Base-by-base conservation (phyloP, 768 basidiomycete genomes). In the Termitomyces sp. region DNA sequence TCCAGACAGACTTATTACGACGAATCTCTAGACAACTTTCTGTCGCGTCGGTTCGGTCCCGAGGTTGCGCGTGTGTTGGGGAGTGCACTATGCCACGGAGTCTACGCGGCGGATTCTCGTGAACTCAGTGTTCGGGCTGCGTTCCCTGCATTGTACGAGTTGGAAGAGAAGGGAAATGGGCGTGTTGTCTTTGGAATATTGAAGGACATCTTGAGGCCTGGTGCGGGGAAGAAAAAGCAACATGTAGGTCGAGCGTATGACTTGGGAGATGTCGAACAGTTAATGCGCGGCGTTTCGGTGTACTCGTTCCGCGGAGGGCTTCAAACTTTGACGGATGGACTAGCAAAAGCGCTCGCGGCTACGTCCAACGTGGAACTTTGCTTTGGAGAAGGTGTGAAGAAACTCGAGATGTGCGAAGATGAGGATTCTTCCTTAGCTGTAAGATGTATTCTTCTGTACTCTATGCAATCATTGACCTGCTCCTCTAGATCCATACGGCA, bases 81-180 rank as follows among this genome's bases (percentile, higher is more conserved):
- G 39, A 65, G 91, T 79, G 88, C 95, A 0, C 73, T 97, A 54
- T 83, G 94, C 1, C 95, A 97, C 63, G 96, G 96, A 0, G 89
- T 98, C 52, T 98, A 98, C 66, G 94, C 93, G 1, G 83, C 92
- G 0, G 93, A 96, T 63, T 82, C 94, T 2, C 73, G 89, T 2
- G 63, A 73, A 38, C 70, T 98, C 16, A 91, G 90, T 55, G 75
- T 93, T 3, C 81, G 86, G 3, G 79, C 92, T 2, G 82, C 91
- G 1, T 92, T 97, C 63, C 88, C 91, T 0, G 71, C 75, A 2
- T 60, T 97, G 50, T 89, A 84, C 80, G 79, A 86, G 0, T 77
- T 85, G 0, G 91, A 88, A 64, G 77, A 84, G 48, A 68, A 75
- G 20, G 86, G 89, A 3, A 65, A 74, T 15, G 94, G 94, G 0